A percentile compares a stretch with the other conserved stretches of the same genome.
Conservation (phyloP, 805 yeast species). For the Candida michaelii region DNA sequence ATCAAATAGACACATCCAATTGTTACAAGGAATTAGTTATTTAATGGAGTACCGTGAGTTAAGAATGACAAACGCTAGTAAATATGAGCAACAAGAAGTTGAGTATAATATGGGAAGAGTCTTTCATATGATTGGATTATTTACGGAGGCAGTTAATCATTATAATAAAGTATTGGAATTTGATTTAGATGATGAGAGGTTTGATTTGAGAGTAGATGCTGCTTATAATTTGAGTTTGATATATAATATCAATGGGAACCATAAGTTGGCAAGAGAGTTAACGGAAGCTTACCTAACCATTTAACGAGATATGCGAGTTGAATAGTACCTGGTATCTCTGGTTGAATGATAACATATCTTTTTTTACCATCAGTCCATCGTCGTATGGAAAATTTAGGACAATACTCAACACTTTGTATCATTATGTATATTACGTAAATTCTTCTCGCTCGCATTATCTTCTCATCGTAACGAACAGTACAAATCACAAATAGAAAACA, state of each 20-base stretch:
- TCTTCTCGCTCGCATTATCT: too few species aligned
- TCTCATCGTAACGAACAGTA: too few species aligned
- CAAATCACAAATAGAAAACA: too few species aligned
- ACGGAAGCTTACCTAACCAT: slow-evolving; percentile 65
- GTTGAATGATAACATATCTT: too few species aligned
- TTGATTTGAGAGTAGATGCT: slow-evolving; percentile 70
- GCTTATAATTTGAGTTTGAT: slow-evolving; percentile 82
- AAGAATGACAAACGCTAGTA: slow-evolving; percentile 40
- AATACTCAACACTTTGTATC: too few species aligned
- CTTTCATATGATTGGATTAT: slow-evolving; percentile 80
- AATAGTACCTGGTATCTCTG: too few species aligned
- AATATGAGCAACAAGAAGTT: slow-evolving; percentile 68
- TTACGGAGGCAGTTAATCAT: slow-evolving; percentile 67
- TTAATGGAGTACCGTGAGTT: slow-evolving; percentile 66
- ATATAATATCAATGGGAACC: slow-evolving; percentile 74
- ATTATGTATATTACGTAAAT: too few species aligned
- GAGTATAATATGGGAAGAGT: slow-evolving; percentile 81
- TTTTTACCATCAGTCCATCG: too few species aligned
- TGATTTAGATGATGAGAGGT: slow-evolving; percentile 41
- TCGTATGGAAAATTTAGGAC: too few species aligned
- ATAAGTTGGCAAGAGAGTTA: slow-evolving; percentile 57
- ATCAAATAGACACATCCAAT: slow-evolving; percentile 79
- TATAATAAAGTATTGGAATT: slow-evolving; percentile 65
- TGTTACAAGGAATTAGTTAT: slow-evolving; percentile 82
- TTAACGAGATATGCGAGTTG: slow-evolving; percentile 19